Evolutionary conservation across 169 alveolate species (phyloP).

Genomic region (Miamiensis avidus): DNA sequence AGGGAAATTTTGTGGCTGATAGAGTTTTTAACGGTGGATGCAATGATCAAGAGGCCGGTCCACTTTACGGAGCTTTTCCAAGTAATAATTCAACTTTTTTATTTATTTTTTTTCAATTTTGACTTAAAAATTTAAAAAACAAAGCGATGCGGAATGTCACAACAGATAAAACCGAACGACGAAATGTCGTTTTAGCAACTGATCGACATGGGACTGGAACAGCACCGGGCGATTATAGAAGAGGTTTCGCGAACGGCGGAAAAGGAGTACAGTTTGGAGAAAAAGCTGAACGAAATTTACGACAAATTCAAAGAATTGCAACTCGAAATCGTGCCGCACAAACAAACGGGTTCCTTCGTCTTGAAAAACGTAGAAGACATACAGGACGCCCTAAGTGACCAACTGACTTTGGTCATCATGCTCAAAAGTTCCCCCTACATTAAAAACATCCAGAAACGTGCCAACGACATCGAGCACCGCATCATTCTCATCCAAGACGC

Average conservation of each 20-base stretch:
- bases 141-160: not conserved
- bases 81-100: not conserved
- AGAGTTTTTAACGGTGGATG: conserved; percentile 57
- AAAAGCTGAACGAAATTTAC: conserved; percentile 51
- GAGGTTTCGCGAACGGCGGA: conserved; percentile 68
- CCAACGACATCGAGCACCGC: conserved; percentile 62
- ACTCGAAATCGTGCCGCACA: conserved; percentile 51
- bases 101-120: no score
- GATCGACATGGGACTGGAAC: conserved; percentile 26
- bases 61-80: not conserved
- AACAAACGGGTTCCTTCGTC: conserved; percentile 55
- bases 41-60: conserved; percentile 28
- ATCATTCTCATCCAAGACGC: conserved; percentile 69
- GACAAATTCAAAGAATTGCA: conserved; percentile 61
- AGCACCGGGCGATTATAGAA: conserved; percentile 49
- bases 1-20: conserved; percentile 50
- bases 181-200: conserved; percentile 55
- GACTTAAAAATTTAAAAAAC: not conserved
- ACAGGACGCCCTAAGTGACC: conserved; percentile 55
- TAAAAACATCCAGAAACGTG: conserved; percentile 46
- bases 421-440: conserved; percentile 60
- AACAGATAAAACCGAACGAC: conserved; percentile 29
- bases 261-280: conserved; percentile 51
- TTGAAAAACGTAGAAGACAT: conserved; percentile 61
- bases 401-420: conserved; percentile 53